Evolutionary conservation across 2,329 filamentous ascomycete species (phyloP).

Genomic region (Colletotrichum aenigma): DNA sequence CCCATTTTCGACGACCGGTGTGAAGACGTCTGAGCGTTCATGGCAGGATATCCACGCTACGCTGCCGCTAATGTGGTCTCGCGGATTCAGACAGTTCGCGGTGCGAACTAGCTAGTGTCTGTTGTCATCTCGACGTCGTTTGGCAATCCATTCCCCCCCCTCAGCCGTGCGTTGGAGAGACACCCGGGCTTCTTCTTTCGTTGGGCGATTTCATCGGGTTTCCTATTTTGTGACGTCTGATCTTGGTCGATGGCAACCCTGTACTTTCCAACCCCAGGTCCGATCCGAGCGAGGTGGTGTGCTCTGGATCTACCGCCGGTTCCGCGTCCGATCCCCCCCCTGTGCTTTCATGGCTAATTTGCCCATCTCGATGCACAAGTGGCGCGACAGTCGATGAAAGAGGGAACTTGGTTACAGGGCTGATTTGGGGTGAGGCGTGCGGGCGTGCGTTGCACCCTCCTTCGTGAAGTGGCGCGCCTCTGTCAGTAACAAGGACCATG

Average conservation of each 20-base stretch:
- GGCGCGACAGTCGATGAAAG: neutral
- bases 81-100: neutral
- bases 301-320: neutral
- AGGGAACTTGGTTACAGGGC: neutral
- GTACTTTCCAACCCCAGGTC: neutral
- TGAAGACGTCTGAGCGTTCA: neutral
- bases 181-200: neutral
- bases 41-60: neutral
- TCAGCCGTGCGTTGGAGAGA: neutral
- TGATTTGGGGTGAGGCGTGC: neutral
- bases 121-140: neutral
- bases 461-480: neutral
- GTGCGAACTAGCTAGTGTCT: neutral
- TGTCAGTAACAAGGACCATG: neutral
- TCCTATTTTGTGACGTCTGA: neutral
- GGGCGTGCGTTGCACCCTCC: neutral
- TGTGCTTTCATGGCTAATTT: neutral
- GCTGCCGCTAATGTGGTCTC: neutral
- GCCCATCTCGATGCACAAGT: neutral
- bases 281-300: neutral
- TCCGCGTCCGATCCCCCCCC: neutral
- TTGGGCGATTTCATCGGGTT: neutral
- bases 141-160: neutral
- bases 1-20: neutral
- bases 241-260: neutral